Evolutionary conservation across 352 stramenopile genomes (phyloP), one percentile per base, ranked within the genome.

Genomic region (Phytophthora crassamura): DNA sequence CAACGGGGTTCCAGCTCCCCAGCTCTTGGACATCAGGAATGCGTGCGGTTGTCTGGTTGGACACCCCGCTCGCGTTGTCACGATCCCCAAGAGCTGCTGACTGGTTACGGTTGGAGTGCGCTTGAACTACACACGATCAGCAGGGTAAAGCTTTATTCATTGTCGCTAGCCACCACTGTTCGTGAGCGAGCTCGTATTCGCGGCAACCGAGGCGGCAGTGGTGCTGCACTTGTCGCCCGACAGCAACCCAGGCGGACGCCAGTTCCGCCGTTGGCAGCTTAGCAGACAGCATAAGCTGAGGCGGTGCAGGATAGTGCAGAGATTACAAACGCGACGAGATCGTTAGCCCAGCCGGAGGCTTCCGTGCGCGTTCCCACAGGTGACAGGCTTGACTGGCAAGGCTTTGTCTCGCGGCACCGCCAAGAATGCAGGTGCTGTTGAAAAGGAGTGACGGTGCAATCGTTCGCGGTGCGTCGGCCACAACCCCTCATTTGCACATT

Each of bases 401-500:
- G 40, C 40, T 18, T 28, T n/a, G 40, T 47, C 40, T 47, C 9
- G 22, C 81, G 16, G 64, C 64, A 10, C 50, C 86, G 32, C 54
- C 81, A 28, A 80, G 72, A 22, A 66, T 77, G 33, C 50, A 73
- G 12, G 58, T 78, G 49, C 82, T 78, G 0, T 70, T 81, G 67
- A 48, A 20, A 20, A 51, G 25, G 54, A 61, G 28, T 51, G 42
- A 42, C 36, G 46, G 42, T n/a, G 1, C n/a, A n/a, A n/a, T n/a
- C n/a, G n/a, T n/a, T n/a, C 61, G 92, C 12, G 93, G 90, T 61
- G 84, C 71, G 30, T 64, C 89, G n/a, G 77, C 74, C 12, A 73
- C 76, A 89, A 43, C 72, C 77, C 16, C 67, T 89, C 40, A 88
- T 94, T 77, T 80, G 74, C 74, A 75, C 86, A 52, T 55, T 55